A percentile compares a stretch with the other conserved stretches of the same genome.
Conservation (phyloP, 257 asterid genomes). For the Echium plantagineum region DNA sequence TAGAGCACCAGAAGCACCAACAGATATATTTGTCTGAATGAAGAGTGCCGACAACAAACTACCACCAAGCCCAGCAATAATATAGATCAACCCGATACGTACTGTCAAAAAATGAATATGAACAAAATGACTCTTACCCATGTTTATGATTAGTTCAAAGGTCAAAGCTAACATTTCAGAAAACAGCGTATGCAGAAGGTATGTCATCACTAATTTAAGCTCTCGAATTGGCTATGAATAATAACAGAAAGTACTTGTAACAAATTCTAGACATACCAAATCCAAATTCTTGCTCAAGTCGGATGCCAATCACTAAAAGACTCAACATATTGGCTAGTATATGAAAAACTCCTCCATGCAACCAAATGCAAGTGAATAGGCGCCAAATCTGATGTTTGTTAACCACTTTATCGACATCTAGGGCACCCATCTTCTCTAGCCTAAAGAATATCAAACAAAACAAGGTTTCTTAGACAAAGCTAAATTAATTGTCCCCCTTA, state of each 20-base stretch:
- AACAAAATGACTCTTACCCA: background rate
- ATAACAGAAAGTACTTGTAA: background rate
- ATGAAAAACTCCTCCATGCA: conserved; percentile 56
- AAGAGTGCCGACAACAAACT: conserved; percentile 74
- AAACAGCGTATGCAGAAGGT: background rate
- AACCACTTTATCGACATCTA: conserved; percentile 40
- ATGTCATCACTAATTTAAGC: background rate
- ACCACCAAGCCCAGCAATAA: conserved; percentile 85
- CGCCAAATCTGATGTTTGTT: conserved; percentile 37
- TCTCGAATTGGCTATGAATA: background rate
- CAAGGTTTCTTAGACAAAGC: background rate
- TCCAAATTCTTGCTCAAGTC: conserved; percentile 61
- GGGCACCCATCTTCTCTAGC: conserved; percentile 40
- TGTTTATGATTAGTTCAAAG: background rate
- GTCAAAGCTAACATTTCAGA: background rate
- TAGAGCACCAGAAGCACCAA: conserved; percentile 94
- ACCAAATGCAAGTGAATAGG: conserved; percentile 55
- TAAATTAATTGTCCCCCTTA: background rate
- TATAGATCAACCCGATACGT: conserved; percentile 65
- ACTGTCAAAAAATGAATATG: conserved; percentile 27
- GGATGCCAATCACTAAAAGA: conserved; percentile 49
- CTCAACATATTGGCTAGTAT: conserved; percentile 52
- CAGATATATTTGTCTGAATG: conserved; percentile 74
- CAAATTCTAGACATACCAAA: conserved; percentile 26
- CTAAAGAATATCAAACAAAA: conserved; percentile 11